These are phyloP conservation scores for Lactarius akahatsu DNA, from an alignment of 768 basidiomycete genomes.

Conservation along the genomic window DNA sequence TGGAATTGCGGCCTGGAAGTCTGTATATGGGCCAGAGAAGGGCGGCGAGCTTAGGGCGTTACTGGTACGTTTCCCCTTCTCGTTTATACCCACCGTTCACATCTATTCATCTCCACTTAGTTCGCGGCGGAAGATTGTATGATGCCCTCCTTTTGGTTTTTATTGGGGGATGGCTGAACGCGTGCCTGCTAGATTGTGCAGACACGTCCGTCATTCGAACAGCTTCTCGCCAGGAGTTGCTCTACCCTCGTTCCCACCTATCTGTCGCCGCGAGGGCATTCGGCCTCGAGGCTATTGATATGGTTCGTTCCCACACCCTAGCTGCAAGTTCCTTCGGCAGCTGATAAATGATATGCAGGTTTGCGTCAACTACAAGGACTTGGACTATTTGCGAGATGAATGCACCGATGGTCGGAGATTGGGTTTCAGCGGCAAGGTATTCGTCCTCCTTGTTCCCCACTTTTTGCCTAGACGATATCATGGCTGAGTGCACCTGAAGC, in stretches of 20 bases:
- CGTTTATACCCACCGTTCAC: background rate
- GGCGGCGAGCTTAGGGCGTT: conserved; percentile 63
- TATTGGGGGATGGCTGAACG: background rate
- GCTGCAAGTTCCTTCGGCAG: background rate
- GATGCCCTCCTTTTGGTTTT: conserved; percentile 26
- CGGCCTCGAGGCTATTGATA: conserved; percentile 82
- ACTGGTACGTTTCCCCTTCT: conserved; percentile 49
- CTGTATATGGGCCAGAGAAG: conserved; percentile 40
- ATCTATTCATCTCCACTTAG: conserved; percentile 40
- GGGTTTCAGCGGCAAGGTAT: conserved; percentile 90
- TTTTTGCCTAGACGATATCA: background rate
- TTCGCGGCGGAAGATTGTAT: conserved; percentile 95
- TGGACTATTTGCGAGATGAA: conserved; percentile 65
- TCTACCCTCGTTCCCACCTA: conserved; percentile 81
- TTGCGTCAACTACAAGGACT: conserved; percentile 83
- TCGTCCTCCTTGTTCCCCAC: conserved; percentile 3
- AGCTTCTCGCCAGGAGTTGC: conserved; percentile 66
- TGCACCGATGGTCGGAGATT: conserved; percentile 74
- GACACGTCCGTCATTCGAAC: conserved; percentile 83
- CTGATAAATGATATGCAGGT: conserved; percentile 48
- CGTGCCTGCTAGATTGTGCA: conserved; percentile 66
- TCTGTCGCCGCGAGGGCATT: conserved; percentile 83
- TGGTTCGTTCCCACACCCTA: conserved; percentile 49
- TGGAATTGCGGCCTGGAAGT: conserved; percentile 70
- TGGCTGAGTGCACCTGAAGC: conserved; percentile 45